These are phyloP conservation scores for Candida frijolesensis DNA, from an alignment of 1,139 yeast species.

Conservation along the genomic window DNA sequence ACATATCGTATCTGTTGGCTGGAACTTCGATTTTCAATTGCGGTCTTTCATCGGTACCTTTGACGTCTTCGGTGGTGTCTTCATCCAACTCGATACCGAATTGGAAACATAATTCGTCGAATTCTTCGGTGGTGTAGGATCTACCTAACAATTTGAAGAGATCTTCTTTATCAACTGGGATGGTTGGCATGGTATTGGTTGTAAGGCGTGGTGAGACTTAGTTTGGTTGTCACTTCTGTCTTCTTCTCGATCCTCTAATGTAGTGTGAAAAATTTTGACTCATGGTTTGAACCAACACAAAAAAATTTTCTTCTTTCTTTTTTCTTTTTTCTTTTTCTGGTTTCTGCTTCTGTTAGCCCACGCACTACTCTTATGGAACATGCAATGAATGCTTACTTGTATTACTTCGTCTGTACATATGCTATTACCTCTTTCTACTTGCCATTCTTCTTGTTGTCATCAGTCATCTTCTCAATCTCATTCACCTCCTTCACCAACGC, in stretches of 20 bases:
- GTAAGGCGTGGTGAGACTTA: background rate
- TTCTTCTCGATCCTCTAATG: background rate
- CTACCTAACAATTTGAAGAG: constrained; percentile 81
- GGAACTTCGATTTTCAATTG: constrained; percentile 96
- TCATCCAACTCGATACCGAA: constrained; percentile 98
- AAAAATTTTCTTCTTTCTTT: background rate
- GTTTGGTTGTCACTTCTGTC: background rate
- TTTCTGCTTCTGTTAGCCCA: too few relatives aligned
- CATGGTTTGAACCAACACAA: constrained; percentile 10
- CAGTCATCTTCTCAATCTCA: constrained; percentile 39
- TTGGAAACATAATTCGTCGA: constrained; percentile 96
- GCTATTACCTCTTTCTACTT: background rate
- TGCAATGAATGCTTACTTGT: too few relatives aligned
- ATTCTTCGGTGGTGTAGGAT: constrained; percentile 83
- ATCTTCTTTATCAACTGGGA: constrained; percentile 92
- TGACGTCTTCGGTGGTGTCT: constrained; percentile 83
- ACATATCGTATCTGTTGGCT: constrained; percentile 97
- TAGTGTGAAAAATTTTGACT: constrained; percentile 16
- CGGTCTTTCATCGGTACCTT: constrained; percentile 78
- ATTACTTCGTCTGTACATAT: background rate
- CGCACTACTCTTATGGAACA: too few relatives aligned
- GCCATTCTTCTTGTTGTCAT: constrained; percentile 17
- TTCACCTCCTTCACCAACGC: constrained; percentile 49
- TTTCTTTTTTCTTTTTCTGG: too few relatives aligned
- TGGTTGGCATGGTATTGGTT: constrained; percentile 78